Conservation (phyloP, 2,329 filamentous ascomycete genomes). For the Plectosphaerella cucumerina region DNA sequence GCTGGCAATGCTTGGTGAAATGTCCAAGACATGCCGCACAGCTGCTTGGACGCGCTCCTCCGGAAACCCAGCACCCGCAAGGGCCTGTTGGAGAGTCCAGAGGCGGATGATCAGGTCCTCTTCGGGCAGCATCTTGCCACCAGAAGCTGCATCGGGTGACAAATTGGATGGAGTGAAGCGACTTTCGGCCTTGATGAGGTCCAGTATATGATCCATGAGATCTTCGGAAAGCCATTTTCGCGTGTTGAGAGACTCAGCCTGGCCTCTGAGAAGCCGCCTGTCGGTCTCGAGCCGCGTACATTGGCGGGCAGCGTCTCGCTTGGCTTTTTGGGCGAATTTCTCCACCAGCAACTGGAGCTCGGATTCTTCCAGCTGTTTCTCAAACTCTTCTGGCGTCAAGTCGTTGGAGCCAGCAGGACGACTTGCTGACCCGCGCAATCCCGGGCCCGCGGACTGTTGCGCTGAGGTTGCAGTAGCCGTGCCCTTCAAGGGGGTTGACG, state of each 20-base stretch:
- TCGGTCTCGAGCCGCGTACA: slow-evolving; percentile 79
- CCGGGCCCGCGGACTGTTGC: no score
- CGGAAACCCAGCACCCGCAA: slow-evolving; percentile 66
- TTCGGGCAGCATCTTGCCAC: slow-evolving; percentile 58
- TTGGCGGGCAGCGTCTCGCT: slow-evolving; percentile 74
- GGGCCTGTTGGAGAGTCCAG: slow-evolving; percentile 77
- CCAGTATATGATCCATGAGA: slow-evolving; percentile 71
- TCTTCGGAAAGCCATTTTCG: slow-evolving; percentile 79
- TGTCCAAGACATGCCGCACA: slow-evolving; percentile 62
- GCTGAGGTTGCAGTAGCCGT: slow-evolving; percentile 1
- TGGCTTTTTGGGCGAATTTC: slow-evolving; percentile 73
- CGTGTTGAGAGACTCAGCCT: slow-evolving; percentile 69
- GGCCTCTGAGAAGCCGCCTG: slow-evolving; percentile 71
- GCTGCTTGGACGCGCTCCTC: slow-evolving; percentile 57
- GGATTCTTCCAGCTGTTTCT: slow-evolving; percentile 83
- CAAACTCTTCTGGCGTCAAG: slow-evolving; percentile 82
- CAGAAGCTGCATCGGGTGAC: slow-evolving; percentile 32
- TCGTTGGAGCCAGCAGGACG: slow-evolving; percentile 27
- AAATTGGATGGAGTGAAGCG: slow-evolving; percentile 51
- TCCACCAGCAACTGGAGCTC: slow-evolving; percentile 86
- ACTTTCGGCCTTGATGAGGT: slow-evolving; percentile 64
- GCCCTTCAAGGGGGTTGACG: slow-evolving; percentile 1
- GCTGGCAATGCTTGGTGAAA: slow-evolving; percentile 56
- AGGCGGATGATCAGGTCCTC: slow-evolving; percentile 76
- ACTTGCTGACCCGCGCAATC: no score